Conservation (phyloP, 805 yeast genomes). For the Lipomyces starkeyi region DNA sequence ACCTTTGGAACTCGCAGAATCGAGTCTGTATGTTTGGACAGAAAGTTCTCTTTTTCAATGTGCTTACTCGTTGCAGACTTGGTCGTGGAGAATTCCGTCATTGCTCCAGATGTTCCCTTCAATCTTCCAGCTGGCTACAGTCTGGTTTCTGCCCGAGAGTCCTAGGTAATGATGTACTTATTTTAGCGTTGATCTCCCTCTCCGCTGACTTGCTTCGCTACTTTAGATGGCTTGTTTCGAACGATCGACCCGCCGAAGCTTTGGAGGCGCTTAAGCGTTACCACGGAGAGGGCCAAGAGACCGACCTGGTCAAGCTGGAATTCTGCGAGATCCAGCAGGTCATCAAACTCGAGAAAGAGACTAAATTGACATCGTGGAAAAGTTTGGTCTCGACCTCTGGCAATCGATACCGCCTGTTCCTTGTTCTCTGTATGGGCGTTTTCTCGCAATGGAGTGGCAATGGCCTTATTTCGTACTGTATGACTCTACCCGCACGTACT, state of each 20-base stretch:
- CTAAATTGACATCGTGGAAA: constrained; percentile 40
- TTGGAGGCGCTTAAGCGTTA: constrained; percentile 49
- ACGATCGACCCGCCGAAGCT: constrained; percentile 54
- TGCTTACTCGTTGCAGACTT: constrained; percentile 5
- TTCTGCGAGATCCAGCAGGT: constrained; percentile 27
- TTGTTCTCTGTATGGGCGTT: constrained; percentile 47
- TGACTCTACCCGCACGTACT: not conserved
- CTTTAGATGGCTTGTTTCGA: constrained; percentile 47
- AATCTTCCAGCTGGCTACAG: constrained; percentile 43
- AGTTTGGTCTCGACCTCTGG: constrained; percentile 43
- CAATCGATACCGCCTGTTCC: constrained; percentile 52
- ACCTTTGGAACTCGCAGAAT: constrained; percentile 18
- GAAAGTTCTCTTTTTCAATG: not conserved
- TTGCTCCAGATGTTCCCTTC: constrained; percentile 51
- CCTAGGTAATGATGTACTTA: no score
- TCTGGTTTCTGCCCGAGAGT: constrained; percentile 55
- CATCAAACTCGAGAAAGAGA: constrained; percentile 14
- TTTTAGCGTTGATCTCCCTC: no score
- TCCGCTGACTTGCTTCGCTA: no score
- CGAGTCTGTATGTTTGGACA: not conserved
- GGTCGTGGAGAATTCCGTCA: constrained; percentile 50
- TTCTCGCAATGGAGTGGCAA: constrained; percentile 56
- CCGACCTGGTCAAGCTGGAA: constrained; percentile 32
- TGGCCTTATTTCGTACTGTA: constrained; percentile 57
- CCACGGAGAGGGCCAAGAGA: constrained; percentile 52